Base-by-base conservation (phyloP, 768 basidiomycete species). In the Paxillus rubicundulus region DNA sequence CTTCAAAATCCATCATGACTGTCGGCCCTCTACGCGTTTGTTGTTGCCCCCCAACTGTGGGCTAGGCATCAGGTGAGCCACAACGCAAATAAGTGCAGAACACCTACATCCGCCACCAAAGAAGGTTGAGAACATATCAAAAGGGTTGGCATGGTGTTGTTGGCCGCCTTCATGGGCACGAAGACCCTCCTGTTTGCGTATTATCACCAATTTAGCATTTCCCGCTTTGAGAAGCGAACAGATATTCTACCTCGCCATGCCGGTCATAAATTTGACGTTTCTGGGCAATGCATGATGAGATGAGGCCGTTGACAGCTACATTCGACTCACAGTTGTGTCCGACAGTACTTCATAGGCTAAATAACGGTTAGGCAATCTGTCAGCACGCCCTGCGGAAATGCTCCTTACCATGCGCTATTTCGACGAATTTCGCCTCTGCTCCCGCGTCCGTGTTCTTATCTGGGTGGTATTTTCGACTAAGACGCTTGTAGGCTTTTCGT, bases 311-410 rank as follows among this genome's bases (percentile, higher is more conserved):
- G 33, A 33, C 2, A 9, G 39, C n/a, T 16, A 48, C 16, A 32
- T 12, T 17, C 36, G 24, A 61, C 84, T 61, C 58, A 93, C 92
- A 58, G 83, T 82, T 2, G 81, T 48, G 65, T 98, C 93, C 7
- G 93, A 94, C 27, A 99, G 78, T n/a, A 96, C 82, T 70, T 98
- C 95, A 61, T 98, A 99, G 8, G 96, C 97, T 86, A 56, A 13
- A 53, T 18, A 30, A 55, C 45, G 9, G 24, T 50, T 28, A 50
- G 16, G 5, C n/a, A n/a, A 44, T 6, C 36, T 8, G 50, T 58
- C 47, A 60, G 18, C 24, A 52, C 28, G 37, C 17, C 34, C 47
- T 36, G 20, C 27, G 20, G 5, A n/a, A 40, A 46, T 13, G 27
- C 7, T 17, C 68, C 81, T 56, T 62, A 94, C 94, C 93, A 62